Evolutionary conservation across 495 filamentous ascomycete genomes (phyloP).

Genomic region (Apiosordaria backusii): DNA sequence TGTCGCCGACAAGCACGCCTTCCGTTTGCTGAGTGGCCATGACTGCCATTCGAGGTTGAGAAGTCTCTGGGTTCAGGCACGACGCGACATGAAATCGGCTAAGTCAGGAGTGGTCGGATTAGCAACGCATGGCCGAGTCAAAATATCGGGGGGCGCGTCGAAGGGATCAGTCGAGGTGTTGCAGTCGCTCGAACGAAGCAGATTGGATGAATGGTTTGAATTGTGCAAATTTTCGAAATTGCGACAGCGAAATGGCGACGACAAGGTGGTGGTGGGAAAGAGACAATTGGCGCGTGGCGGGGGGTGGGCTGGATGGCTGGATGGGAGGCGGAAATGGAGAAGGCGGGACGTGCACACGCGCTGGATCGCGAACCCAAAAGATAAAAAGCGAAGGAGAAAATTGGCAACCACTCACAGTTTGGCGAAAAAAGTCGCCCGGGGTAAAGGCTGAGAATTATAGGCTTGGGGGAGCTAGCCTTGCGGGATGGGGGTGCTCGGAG

Average conservation of each 20-base stretch:
- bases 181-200: background rate
- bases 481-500: constrained; percentile 20
- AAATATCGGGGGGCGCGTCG: background rate
- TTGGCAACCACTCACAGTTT: constrained; percentile 33
- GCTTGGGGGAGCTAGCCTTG: constrained; percentile 29
- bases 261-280: constrained; percentile 11
- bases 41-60: constrained; percentile 44
- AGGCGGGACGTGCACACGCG: constrained; percentile 36
- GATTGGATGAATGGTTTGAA: background rate
- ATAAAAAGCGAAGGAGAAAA: constrained; percentile 21
- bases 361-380: constrained; percentile 25
- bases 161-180: background rate
- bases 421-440: constrained; percentile 21
- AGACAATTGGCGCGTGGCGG: constrained; percentile 16
- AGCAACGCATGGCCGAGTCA: constrained; percentile 19
- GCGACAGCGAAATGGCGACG: constrained; percentile 11
- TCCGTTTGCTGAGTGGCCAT: constrained; percentile 55
- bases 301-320: constrained; percentile 14
- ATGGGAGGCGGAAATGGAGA: constrained; percentile 18
- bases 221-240: constrained; percentile 1
- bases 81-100: constrained; percentile 35
- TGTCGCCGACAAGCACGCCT: constrained; percentile 44
- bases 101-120: constrained; percentile 1
- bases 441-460: constrained; percentile 31
- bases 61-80: constrained; percentile 9